Evolutionary conservation across 805 yeast species (phyloP), one percentile per base, ranked within the genome.

Genomic region (Yarrowia sp.): DNA sequence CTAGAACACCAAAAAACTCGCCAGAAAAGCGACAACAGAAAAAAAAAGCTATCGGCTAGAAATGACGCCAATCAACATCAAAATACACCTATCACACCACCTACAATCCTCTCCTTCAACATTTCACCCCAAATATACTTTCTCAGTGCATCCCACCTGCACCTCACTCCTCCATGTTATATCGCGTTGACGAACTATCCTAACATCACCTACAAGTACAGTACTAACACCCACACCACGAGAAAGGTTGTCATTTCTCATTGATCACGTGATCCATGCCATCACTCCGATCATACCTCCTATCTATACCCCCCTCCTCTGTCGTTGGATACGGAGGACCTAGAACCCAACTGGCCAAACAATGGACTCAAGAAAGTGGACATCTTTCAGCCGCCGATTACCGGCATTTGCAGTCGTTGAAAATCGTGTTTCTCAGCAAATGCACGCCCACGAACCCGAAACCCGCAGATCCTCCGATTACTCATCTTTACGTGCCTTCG

Each of bases 381-480:
- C 63, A 55, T 30, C n/a, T 55, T 24, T 55, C 63, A 0, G 47
- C 63, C 2, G 24, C 47, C n/a, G 63, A 55, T 2, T 55, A 55
- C 38, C 36, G 63, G 10, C 63, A 55, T 24, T n/a, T 55, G 24
- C 47, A 55, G n/a, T 55, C 63, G 39, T 10, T 55, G 15, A 40
- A 40, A 13, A 40, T 55, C 17, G 63, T 55, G 13, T 55, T 55
- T 40, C 8, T 55, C 13, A 10, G 3, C 24, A 55, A 55, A 40
- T 55, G 63, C 20, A 55, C 47, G 47, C 63, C 63, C 1, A 40
- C 24, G 24, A 55, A 12, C 20, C 63, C 63, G 13, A 55, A 55
- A 8, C n/a, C 38, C 1, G 9, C 39, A 7, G 24, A 24, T 3
- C 63, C 63, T 2, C n/a, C 46, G 2, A 42, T 55, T 8, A 55